Conservation (phyloP, 108 stramenopile species). For the Nitzschia sp. region DNA sequence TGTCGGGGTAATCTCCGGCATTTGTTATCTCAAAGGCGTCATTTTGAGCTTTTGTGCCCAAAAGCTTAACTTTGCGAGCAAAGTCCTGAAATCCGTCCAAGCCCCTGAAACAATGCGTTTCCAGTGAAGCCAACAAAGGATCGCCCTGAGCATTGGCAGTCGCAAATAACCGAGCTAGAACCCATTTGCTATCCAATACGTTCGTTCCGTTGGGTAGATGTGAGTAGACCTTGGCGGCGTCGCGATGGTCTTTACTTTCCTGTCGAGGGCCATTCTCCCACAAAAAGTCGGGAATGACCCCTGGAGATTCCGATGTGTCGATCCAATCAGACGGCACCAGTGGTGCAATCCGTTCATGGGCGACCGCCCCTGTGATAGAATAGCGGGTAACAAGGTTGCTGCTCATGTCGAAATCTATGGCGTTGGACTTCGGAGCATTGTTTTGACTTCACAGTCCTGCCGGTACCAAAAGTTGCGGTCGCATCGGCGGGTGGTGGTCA, state of each 20-base stretch:
- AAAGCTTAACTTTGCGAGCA: conserved; percentile 30
- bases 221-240: conserved; percentile 57
- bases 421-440: too few relatives aligned
- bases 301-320: conserved; percentile 9
- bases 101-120: conserved; percentile 75
- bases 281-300: conserved; percentile 49
- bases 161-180: conserved; percentile 61
- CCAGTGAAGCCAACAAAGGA: conserved; percentile 41
- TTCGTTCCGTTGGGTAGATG: conserved; percentile 78
- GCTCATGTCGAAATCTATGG: too few relatives aligned
- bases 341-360: conserved; percentile 46
- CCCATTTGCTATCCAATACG: conserved; percentile 83
- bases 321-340: conserved; percentile 53
- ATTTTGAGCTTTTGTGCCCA: neutral
- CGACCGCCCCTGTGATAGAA: conserved; percentile 50
- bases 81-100: conserved; percentile 47
- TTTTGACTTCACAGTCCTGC: too few relatives aligned
- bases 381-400: conserved; percentile 25
- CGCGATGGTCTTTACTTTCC: conserved; percentile 60
- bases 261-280: conserved; percentile 86
- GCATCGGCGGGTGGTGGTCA: too few relatives aligned
- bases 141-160: conserved; percentile 10
- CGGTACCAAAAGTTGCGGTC: too few relatives aligned
- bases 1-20: conserved; percentile 35
- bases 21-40: neutral